A percentile compares a stretch with the other conserved stretches of the same genome.
These are phyloP conservation scores for Penicillium pancosmium DNA, from an alignment of 495 filamentous ascomycete species.

Conservation along the genomic window DNA sequence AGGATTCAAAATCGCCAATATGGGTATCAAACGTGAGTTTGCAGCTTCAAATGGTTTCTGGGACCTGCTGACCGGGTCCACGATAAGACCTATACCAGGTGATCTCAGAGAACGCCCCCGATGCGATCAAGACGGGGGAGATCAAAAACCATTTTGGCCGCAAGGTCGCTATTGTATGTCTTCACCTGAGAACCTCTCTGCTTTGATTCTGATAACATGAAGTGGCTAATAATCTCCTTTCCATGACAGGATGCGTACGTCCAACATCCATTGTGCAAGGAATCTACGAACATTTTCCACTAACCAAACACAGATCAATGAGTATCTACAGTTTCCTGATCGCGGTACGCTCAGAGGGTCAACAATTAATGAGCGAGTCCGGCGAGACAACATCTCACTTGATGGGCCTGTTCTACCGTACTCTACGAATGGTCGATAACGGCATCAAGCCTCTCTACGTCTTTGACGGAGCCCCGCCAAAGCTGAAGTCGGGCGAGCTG, in stretches of 20 bases:
- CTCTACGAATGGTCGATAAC: slow-evolving; percentile 95
- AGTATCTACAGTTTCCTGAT: slow-evolving; percentile 98
- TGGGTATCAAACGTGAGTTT: slow-evolving; percentile 84
- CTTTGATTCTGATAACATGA: neutral
- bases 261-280: slow-evolving; percentile 4
- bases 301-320: slow-evolving; percentile 73
- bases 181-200: neutral
- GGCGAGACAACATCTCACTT: slow-evolving; percentile 97
- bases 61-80: slow-evolving; percentile 14
- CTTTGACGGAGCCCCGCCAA: slow-evolving; percentile 95
- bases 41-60: neutral
- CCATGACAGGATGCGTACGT: slow-evolving; percentile 79
- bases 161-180: slow-evolving; percentile 91
- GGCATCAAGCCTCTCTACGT: slow-evolving; percentile 98
- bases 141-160: slow-evolving; percentile 98
- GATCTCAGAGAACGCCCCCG: slow-evolving; percentile 88
- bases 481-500: slow-evolving; percentile 93
- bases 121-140: slow-evolving; percentile 92
- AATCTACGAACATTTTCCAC: slow-evolving; percentile 4
- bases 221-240: slow-evolving; percentile 19
- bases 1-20: slow-evolving; percentile 40
- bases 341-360: slow-evolving; percentile 92
- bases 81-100: slow-evolving; percentile 72
- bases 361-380: slow-evolving; percentile 90
- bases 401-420: slow-evolving; percentile 99